phyloP scores from a whole-genome alignment of 2,329 filamentous ascomycete genomes.

The Aspergillus sp. region DNA sequence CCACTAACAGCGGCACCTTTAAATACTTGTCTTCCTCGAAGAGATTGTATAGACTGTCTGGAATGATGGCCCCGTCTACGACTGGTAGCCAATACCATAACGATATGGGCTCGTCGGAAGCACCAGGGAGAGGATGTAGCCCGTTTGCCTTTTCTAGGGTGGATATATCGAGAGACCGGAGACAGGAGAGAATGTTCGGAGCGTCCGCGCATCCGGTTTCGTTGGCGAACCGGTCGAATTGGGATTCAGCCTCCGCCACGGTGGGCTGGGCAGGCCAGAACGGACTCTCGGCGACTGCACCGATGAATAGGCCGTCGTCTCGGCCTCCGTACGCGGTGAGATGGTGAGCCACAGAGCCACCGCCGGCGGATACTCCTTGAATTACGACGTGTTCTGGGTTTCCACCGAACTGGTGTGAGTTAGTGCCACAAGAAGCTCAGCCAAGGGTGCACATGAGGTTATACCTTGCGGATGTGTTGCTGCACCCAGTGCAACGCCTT shows the following conservation, averaged over 20 bases:
- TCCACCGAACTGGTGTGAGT: constrained; percentile 54
- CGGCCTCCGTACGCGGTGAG: constrained; percentile 53
- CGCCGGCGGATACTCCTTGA: constrained; percentile 62
- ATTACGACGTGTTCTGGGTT: constrained; percentile 60
- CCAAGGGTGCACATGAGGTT: neutral
- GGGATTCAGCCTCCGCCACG: constrained; percentile 46
- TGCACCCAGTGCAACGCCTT: constrained; percentile 62
- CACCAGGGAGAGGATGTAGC: constrained; percentile 44
- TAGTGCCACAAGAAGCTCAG: neutral
- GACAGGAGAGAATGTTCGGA: constrained; percentile 43
- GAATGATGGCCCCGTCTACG: constrained; percentile 55
- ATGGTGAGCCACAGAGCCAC: constrained; percentile 57
- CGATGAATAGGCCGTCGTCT: constrained; percentile 49
- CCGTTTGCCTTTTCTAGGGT: constrained; percentile 43
- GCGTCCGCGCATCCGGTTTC: constrained; percentile 43
- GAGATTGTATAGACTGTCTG: constrained; percentile 51
- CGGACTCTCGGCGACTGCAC: constrained; percentile 50
- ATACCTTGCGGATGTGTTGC: constrained; percentile 49
- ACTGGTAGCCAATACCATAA: constrained; percentile 57
- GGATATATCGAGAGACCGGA: constrained; percentile 43
- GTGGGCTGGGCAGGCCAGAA: constrained; percentile 50
- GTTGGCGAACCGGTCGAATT: constrained; percentile 48
- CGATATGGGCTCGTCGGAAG: constrained; percentile 33
- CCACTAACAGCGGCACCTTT: constrained; percentile 55
- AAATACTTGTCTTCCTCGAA: constrained; percentile 53